phyloP scores from a whole-genome alignment of 2,329 filamentous ascomycete species.

The Dryadomyces quercus-mongolicae region DNA sequence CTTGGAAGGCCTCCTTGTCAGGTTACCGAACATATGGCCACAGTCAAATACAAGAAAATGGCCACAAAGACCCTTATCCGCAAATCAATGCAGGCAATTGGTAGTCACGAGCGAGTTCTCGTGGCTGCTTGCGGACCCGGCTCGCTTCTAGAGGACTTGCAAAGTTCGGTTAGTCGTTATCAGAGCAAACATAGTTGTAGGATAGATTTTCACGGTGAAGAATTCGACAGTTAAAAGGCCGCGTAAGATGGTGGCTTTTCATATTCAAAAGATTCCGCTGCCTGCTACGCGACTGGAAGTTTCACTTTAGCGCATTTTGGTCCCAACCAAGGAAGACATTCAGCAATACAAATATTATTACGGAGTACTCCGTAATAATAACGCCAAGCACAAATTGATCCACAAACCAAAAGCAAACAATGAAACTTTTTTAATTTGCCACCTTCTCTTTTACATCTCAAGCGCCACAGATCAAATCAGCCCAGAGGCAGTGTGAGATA shows the following conservation, averaged over 20 bases:
- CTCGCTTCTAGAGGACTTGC: background rate
- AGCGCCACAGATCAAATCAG: too few species aligned
- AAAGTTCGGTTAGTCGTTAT: background rate
- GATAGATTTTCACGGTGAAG: slow-evolving; percentile 7
- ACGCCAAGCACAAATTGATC: too few species aligned
- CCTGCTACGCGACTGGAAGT: too few species aligned
- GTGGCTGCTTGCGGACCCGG: slow-evolving; percentile 6
- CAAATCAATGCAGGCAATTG: slow-evolving; percentile 1
- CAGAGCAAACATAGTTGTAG: background rate
- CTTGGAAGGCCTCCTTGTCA: background rate
- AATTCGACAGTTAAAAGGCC: background rate
- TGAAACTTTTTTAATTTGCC: too few species aligned
- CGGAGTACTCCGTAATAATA: too few species aligned
- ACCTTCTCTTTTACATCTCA: too few species aligned
- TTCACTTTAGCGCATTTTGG: too few species aligned
- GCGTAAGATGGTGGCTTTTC: background rate
- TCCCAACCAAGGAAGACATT: too few species aligned
- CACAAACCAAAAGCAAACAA: too few species aligned
- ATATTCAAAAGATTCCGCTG: too few species aligned
- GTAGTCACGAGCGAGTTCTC: background rate
- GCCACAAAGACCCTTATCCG: background rate
- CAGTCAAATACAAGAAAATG: background rate
- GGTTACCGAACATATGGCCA: background rate
- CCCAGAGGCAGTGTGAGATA: background rate
- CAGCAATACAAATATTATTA: too few species aligned